These are phyloP conservation scores for Mycena citricolor DNA, from an alignment of 1,284 basidiomycete genomes.

Conservation along the genomic window DNA sequence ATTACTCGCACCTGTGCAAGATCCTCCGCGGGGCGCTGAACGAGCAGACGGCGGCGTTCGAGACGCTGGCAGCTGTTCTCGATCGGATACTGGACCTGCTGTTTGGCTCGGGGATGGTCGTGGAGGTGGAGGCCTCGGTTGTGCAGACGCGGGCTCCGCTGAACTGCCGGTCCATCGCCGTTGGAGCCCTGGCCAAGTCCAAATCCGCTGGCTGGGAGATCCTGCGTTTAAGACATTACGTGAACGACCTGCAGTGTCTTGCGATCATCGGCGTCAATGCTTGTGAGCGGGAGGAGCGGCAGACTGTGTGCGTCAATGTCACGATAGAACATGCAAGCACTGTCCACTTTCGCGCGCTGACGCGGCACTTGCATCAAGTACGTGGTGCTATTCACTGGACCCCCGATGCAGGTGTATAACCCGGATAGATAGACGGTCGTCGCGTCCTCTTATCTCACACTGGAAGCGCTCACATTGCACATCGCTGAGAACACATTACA, in stretches of 20 bases:
- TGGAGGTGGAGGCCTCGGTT: no score
- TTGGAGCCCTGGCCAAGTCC: constrained; percentile 38
- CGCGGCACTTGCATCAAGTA: constrained; percentile 35
- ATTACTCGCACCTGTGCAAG: constrained; percentile 48
- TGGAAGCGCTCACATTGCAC: constrained; percentile 72
- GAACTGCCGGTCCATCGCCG: constrained; percentile 47
- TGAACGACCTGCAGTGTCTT: constrained; percentile 55
- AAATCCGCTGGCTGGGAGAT: constrained; percentile 29
- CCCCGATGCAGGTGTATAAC: no score
- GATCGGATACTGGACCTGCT: constrained; percentile 44
- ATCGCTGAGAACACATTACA: constrained; percentile 49
- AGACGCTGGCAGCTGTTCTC: constrained; percentile 43
- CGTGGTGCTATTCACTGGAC: no score
- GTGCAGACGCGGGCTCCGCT: constrained; percentile 53
- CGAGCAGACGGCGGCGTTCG: constrained; percentile 30
- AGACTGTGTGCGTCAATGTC: constrained; percentile 67
- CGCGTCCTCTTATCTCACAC: constrained; percentile 60
- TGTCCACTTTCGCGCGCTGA: constrained; percentile 35
- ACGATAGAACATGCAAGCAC: constrained; percentile 35
- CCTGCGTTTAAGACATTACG: constrained; percentile 34
- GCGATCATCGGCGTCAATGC: constrained; percentile 74
- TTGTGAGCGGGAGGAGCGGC: constrained; percentile 69
- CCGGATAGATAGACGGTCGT: constrained; percentile 45
- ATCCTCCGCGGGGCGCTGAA: constrained; percentile 12
- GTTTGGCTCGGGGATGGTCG: no score